Evolutionary conservation across 2,329 filamentous ascomycete species (phyloP).

Genomic region (Aspergillus puulaauensis): DNA sequence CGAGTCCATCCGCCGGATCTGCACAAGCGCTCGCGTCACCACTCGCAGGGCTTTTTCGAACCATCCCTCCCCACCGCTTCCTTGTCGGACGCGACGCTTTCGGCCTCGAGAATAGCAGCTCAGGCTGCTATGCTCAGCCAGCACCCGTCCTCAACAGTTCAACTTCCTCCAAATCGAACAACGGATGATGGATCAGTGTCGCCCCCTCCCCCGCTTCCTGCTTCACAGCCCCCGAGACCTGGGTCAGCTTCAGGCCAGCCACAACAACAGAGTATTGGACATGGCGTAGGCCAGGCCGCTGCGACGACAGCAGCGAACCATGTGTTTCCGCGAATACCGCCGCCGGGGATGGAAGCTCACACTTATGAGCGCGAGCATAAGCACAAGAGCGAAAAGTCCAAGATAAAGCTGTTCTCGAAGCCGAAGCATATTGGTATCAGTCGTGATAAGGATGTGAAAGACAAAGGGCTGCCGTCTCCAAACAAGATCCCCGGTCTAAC

Average conservation of each 20-base stretch:
- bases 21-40: constrained; percentile 48
- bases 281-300: constrained; percentile 49
- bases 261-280: constrained; percentile 52
- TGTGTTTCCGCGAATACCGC: constrained; percentile 55
- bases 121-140: constrained; percentile 63
- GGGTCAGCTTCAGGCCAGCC: constrained; percentile 23
- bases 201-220: constrained; percentile 29
- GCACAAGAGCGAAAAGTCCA: constrained; percentile 59
- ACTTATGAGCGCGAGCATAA: constrained; percentile 46
- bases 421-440: constrained; percentile 64
- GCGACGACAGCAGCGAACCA: constrained; percentile 63
- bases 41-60: constrained; percentile 69
- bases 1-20: constrained; percentile 37
- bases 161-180: constrained; percentile 54
- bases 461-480: constrained; percentile 58
- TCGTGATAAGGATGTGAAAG: constrained; percentile 57
- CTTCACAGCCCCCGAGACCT: constrained; percentile 22
- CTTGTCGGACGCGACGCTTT: constrained; percentile 48
- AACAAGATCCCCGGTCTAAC: constrained; percentile 56
- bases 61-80: constrained; percentile 60
- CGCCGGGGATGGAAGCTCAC: constrained; percentile 26
- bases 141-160: constrained; percentile 27
- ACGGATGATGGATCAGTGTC: constrained; percentile 39
- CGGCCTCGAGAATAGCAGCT: constrained; percentile 64
- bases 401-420: constrained; percentile 69